Evolutionary conservation across 306 rosid genomes (phyloP).

Genomic region (Urtica urens): DNA sequence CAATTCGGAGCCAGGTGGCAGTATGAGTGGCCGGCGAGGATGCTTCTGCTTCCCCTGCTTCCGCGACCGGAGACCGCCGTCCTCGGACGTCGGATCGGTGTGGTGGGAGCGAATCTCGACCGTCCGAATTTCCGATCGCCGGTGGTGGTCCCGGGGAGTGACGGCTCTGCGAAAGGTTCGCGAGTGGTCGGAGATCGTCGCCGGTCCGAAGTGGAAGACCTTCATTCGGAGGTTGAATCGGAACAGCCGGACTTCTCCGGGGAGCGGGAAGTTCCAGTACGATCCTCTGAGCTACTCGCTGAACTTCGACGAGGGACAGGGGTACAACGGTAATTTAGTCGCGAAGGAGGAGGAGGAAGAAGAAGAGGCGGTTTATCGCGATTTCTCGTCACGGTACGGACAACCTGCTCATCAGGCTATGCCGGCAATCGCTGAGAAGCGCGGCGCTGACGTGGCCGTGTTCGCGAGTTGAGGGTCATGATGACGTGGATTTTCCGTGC

Average conservation of each 20-base stretch:
- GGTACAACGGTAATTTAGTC: constrained; percentile 33
- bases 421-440: not conserved
- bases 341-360: constrained; percentile 28
- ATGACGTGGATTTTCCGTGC: constrained; percentile 3
- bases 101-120: constrained; percentile 70
- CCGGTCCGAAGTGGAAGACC: constrained; percentile 95
- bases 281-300: constrained; percentile 76
- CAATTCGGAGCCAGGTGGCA: constrained; percentile 26
- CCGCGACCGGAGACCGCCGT: constrained; percentile 24
- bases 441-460: constrained; percentile 18
- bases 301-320: constrained; percentile 72
- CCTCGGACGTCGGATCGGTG: constrained; percentile 18
- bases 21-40: constrained; percentile 31
- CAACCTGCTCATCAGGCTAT: not conserved
- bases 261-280: constrained; percentile 60
- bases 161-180: constrained; percentile 55
- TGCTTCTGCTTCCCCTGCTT: constrained; percentile 53
- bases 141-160: constrained; percentile 64
- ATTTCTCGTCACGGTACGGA: constrained; percentile 63
- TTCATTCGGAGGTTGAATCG: constrained; percentile 67
- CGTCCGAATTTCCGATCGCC: constrained; percentile 22
- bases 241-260: constrained; percentile 3
- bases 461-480: constrained; percentile 23
- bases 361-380: constrained; percentile 25
- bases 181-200: constrained; percentile 88